Evolutionary conservation across 106 monocot genomes (phyloP).

Genomic region (Phalaenopsis aphrodite): DNA sequence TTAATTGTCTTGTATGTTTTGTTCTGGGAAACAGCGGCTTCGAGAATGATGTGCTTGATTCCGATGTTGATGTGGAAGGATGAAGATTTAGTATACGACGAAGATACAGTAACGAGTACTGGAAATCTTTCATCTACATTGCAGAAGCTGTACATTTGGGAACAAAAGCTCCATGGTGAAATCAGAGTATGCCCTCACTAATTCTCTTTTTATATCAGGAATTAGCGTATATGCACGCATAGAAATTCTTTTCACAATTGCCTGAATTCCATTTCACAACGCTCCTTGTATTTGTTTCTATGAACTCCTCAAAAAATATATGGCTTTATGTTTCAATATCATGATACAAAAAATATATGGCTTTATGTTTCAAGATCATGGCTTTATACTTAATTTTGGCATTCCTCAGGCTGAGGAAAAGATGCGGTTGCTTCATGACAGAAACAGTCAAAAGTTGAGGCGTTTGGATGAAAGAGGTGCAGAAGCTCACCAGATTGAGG

Average conservation of each 20-base stretch:
- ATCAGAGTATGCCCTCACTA: conserved; percentile 34
- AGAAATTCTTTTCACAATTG: not conserved
- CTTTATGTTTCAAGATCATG: too few species aligned
- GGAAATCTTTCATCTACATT: conserved; percentile 37
- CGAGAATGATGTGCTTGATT: conserved; percentile 38
- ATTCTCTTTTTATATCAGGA: not conserved
- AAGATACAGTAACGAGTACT: conserved; percentile 21
- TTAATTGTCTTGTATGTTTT: not conserved
- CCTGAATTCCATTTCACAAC: too few species aligned
- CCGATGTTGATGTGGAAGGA: conserved; percentile 12
- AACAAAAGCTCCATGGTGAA: conserved; percentile 64
- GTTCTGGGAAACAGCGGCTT: conserved; percentile 23
- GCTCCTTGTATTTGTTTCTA: too few species aligned
- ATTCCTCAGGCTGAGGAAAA: conserved; percentile 67
- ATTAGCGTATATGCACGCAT: too few species aligned
- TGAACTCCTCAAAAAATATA: too few species aligned
- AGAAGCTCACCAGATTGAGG: conserved; percentile 57
- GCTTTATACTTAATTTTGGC: not conserved
- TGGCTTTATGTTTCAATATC: too few species aligned
- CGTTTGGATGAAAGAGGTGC: conserved; percentile 69
- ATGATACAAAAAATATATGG: too few species aligned
- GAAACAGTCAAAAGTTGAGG: conserved; percentile 42
- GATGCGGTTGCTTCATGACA: conserved; percentile 58
- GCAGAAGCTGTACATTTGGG: conserved; percentile 70
- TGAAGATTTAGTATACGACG: conserved; percentile 34